These are phyloP conservation scores for Sugiyamaella marilandica DNA, from an alignment of 805 yeast genomes.

Conservation along the genomic window DNA sequence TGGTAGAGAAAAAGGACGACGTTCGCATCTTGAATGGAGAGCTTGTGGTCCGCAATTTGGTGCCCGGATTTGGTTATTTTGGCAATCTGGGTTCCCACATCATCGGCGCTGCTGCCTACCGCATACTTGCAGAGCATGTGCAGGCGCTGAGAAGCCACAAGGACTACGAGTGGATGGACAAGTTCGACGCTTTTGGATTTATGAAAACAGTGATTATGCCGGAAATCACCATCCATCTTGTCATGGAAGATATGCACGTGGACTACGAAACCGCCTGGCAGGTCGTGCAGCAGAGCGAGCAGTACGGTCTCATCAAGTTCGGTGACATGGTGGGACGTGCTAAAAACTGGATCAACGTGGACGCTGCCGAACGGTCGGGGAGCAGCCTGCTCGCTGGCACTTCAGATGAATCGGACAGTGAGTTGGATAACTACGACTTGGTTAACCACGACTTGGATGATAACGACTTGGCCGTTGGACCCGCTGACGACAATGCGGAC, in stretches of 20 bases:
- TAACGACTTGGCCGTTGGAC: too few species aligned
- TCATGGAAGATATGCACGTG: slow-evolving; percentile 3
- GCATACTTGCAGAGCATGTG: neutral
- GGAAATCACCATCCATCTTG: neutral
- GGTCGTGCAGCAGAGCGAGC: slow-evolving; percentile 1
- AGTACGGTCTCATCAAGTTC: slow-evolving; percentile 26
- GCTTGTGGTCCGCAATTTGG: neutral
- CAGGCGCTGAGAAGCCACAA: neutral
- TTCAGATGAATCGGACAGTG: too few species aligned
- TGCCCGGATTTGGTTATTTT: slow-evolving; percentile 3
- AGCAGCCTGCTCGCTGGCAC: too few species aligned
- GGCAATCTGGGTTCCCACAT: neutral
- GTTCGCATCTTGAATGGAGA: neutral
- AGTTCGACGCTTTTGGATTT: neutral
- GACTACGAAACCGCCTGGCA: slow-evolving; percentile 1
- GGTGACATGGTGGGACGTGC: neutral
- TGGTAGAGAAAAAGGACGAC: neutral
- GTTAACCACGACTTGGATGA: too few species aligned
- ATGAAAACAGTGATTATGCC: slow-evolving; percentile 1
- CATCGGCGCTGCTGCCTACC: slow-evolving; percentile 3
- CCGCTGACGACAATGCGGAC: too few species aligned
- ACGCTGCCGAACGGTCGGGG: neutral
- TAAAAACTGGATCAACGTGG: neutral
- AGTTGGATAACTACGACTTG: too few species aligned
- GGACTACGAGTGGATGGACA: neutral